Evolutionary conservation across 768 basidiomycete genomes (phyloP), one percentile per base, ranked within the genome.

Genomic region (Gloeopeniophorella convolvens): DNA sequence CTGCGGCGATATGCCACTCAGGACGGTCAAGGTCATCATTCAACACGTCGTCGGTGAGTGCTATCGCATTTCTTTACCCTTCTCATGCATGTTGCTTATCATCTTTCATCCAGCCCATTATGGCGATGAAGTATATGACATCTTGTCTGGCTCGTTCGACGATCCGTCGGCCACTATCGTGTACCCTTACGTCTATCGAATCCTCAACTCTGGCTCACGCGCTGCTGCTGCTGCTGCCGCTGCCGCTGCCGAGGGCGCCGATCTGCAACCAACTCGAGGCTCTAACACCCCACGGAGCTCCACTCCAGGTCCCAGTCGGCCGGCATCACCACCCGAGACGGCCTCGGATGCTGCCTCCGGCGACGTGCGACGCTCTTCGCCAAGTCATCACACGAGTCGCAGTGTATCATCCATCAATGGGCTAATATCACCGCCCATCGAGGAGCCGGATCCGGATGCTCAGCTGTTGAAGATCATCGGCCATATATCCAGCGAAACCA

Each of bases 91-190:
- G n/a, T 24, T 6, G 5, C 54, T 59, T 34, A 51, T 67, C 31
- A 62, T 15, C 31, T 27, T 42, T 36, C 3, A 37, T 40, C 15
- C 45, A 87, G 89, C 85, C 30, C 85, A 90, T 59, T 85, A 89
- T 61, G 89, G 85, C 21, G 90, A 90, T 52, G 85, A 87, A 45
- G 83, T 94, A 0, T 97, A 97, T 59, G 93, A 97, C 62, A 69
- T 94, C 39, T 78, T 99, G 27, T 87, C 89, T 1, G 79, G 79
- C 34, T 84, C 93, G 9, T 96, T 98, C 60, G 94, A 95, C 58
- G 90, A 93, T 63, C 88, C 92, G n/a, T 94, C 92, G 5, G 90
- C 89, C n/a, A 92, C 90, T 7, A 94, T 94, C 56, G 92, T 95
- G 16, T 95, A 95, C 64, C 90, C 91, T 26, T 96, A 95, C 60